Evolutionary conservation across 805 yeast species (phyloP), one percentile per base, ranked within the genome.

Genomic region (Myxozyma neotropica): DNA sequence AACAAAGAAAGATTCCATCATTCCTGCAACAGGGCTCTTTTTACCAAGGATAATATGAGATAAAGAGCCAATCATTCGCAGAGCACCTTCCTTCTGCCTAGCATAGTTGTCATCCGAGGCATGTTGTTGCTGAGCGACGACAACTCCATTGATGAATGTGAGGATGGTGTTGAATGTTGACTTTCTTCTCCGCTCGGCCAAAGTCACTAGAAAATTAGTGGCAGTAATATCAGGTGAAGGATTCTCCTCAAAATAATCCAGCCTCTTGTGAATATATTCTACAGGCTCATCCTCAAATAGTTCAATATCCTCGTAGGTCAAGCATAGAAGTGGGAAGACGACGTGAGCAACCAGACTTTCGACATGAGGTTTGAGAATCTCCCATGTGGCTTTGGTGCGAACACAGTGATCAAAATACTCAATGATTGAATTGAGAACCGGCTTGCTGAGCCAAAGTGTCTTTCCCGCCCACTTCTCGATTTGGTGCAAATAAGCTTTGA

Each of bases 271-370:
- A 56, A 93, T 84, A 71, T 89, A 94, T 71, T 91, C 97, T 57
- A 83, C 87, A 2, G 97, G 97, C 68, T 92, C 97, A 62, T 81
- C 84, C 63, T 90, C 95, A 74, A 88, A 92, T 3, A 82, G 73
- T 65, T 88, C 95, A 57, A 89, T 75, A 19, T 84, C 83, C 5
- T 81, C 84, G 55, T 84, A 85, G 6, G 81, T 78, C 1, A 94
- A 88, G 65, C 91, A 83, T 58, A 93, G 73, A 57, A 87, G 75
- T 1, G 96, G 96, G 73, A 81, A 87, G 8, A 93, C 79, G 56
- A 93, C 83, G 66, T 86, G 90, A 12, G 84, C 75, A 36, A 93
- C 76, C 26, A 93, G 75, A 5, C 82, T 79, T 43, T 83, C 83
- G 52, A 84, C 78, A 71, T 86, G 86, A 0, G 88, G 86, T 68